Evolutionary conservation across 352 stramenopile species (phyloP), one percentile per base, ranked within the genome.

Genomic region (Phytophthora aleatoria): DNA sequence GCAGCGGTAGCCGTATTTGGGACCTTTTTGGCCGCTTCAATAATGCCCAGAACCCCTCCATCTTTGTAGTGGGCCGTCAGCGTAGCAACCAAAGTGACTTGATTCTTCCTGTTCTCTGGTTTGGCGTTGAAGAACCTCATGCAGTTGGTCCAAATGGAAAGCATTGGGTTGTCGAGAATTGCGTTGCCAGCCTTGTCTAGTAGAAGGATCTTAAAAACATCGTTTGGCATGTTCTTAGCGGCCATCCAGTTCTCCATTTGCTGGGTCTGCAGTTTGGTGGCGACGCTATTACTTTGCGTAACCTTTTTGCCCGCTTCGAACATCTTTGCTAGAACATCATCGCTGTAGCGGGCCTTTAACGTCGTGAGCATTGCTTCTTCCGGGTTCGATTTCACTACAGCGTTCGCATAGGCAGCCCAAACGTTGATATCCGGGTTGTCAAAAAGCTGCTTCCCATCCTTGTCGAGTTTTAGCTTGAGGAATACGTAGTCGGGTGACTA

Each of bases 371-470:
- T 41, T 6, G 41, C 20, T 26, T 15, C 33, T 12, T 52, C 49
- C 3, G 41, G 57, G 49, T 56, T 31, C 6, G 10, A 42, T n/a
- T 60, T 60, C 11, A 39, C 30, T 12, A 60, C 53, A 6, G 27
- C 2, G 11, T 10, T 16, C 41, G 41, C 44, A 38, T 64, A 64
- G 0, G n/a, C 16, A 39, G 16, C 39, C 47, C 47, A 64, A 3
- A 57, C 12, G 8, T 64, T 64, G 12, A 56, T 20, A 20, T 57
- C 57, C 15, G 47, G 31, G 16, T 56, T 50, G 10, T 57, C 57
- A 13, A 64, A 57, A 3, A 63, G 27, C 35, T 63, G 43, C 11
- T 5, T 27, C 3, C 35, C 45, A 0, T 2, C 33, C 56, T 63
- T 63, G 56, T 63, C 15, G 5, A 57, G 35, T 13, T 63, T 64